Evolutionary conservation across 2,329 filamentous ascomycete genomes (phyloP).

Genomic region (Colletotrichum cuscutae): DNA sequence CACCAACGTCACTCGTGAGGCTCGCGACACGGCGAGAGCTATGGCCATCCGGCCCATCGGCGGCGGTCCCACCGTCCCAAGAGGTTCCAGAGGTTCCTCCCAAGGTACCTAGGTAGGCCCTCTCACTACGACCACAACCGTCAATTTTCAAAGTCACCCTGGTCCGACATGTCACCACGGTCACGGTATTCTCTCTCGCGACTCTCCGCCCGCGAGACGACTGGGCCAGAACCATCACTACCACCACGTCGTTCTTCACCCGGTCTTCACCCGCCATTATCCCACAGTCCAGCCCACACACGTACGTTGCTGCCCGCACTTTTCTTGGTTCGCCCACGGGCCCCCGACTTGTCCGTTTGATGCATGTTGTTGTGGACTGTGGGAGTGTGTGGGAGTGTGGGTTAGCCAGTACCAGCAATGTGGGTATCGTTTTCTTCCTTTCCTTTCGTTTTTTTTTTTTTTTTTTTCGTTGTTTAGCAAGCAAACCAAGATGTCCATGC

Average conservation of each 20-base stretch:
- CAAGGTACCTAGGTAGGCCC: too few relatives aligned
- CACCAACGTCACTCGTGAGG: neutral
- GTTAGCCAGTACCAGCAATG: neutral
- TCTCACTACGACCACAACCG: too few relatives aligned
- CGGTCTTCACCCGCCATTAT: conserved; percentile 1
- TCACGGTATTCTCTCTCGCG: conserved; percentile 8
- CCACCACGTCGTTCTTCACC: neutral
- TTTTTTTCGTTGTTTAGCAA: too few relatives aligned
- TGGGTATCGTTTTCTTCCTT: neutral
- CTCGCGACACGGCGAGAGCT: neutral
- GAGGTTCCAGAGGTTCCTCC: neutral
- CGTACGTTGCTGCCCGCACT: conserved; percentile 24
- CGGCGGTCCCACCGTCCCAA: neutral
- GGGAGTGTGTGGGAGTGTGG: conserved; percentile 4
- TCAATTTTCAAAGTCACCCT: neutral
- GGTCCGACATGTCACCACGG: neutral
- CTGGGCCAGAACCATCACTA: conserved; percentile 11
- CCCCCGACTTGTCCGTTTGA: conserved; percentile 33
- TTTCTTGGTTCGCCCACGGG: conserved; percentile 32
- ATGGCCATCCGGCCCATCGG: neutral
- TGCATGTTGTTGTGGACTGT: neutral
- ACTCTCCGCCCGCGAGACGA: neutral
- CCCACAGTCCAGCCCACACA: conserved; percentile 22
- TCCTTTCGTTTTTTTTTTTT: neutral
- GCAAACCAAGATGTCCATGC: neutral